Evolutionary conservation across 2,329 filamentous ascomycete genomes (phyloP), one percentile per base, ranked within the genome.

Genomic region (Aspergillus pseudotamarii): DNA sequence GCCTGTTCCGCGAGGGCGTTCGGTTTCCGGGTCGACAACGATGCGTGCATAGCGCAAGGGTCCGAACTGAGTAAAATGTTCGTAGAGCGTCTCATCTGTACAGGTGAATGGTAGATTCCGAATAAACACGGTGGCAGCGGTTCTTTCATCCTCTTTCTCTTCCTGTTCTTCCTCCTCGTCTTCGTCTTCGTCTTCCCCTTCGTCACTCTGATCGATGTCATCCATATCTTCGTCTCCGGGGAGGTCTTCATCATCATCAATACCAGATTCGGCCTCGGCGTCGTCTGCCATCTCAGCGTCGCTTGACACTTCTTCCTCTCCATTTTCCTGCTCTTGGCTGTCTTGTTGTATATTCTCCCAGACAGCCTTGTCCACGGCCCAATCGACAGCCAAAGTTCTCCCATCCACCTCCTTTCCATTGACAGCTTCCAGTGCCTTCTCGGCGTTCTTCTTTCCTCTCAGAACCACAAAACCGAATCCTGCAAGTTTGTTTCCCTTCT

Each of bases 381-480:
- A 99, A 80, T 99, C 95, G 8, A 99, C 95, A 32, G 94, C 95
- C 64, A 99, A 79, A 10, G 89, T 91, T 71, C 95, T 87, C 2
- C 94, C 95, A 75, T 97, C 94, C 23, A 99, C 85, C 65, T 91
- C 88, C 76, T 92, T 97, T 63, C 94, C 95, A 78, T 98, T 99
- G 69, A 98, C 83, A 26, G 85, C 88, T 63, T 90, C 88, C 62
- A 99, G 84, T 2, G 95, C 95, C 76, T 89, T 93, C 78, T 98
- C 92, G 0, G 95, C 94, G 77, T 98, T 97, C 79, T 93, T 94
- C 73, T 86, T 89, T 48, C 94, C 93, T 64, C 94, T 86, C 77
- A 99, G 85, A 12, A 94, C 91, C 64, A 99, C 89, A 73, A 99
- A 97, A 6, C 94, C 95, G 73, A 98, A 99, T 0, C 95, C 95